A percentile compares a stretch with the other conserved stretches of the same genome.
phyloP scores from a whole-genome alignment of 192 early-diverging fungal species.

The Coemansia sp. region DNA sequence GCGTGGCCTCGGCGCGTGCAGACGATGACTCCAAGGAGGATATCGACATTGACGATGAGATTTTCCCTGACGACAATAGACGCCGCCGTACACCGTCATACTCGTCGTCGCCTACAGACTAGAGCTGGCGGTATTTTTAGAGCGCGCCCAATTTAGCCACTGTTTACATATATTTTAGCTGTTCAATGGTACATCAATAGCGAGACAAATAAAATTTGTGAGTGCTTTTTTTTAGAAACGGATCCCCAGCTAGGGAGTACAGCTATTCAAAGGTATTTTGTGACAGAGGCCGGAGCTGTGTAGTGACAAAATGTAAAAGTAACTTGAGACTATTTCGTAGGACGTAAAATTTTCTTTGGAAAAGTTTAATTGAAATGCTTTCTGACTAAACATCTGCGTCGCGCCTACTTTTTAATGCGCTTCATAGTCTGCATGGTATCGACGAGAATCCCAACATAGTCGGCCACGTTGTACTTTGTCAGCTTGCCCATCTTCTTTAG shows the following conservation, averaged over 20 bases:
- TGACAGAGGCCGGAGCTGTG: too few relatives aligned
- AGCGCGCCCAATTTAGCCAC: not conserved
- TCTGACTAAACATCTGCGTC: not conserved
- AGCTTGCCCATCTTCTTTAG: conserved; percentile 34
- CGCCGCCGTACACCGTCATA: conserved; percentile 32
- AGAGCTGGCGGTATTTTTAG: not conserved
- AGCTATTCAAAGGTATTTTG: too few relatives aligned
- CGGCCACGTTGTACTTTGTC: conserved; percentile 39
- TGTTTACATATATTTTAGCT: not conserved
- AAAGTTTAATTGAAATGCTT: not conserved
- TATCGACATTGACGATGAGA: conserved; percentile 31
- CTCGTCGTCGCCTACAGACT: conserved; percentile 27
- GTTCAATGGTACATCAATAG: too few relatives aligned
- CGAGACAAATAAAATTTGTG: too few relatives aligned
- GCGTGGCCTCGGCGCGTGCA: not conserved
- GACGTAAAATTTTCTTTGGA: not conserved
- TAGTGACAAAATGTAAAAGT: too few relatives aligned
- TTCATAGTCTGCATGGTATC: conserved; percentile 22
- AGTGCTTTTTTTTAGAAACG: too few relatives aligned
- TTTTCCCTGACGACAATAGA: conserved; percentile 16
- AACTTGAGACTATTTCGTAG: too few relatives aligned
- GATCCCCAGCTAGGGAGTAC: too few relatives aligned
- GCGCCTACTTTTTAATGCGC: not conserved
- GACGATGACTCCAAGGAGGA: conserved; percentile 28
- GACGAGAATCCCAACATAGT: conserved; percentile 39